Evolutionary conservation across 345 rosid genomes (phyloP), one percentile per base, ranked within the genome.

Genomic region (Eutrema japonicum): DNA sequence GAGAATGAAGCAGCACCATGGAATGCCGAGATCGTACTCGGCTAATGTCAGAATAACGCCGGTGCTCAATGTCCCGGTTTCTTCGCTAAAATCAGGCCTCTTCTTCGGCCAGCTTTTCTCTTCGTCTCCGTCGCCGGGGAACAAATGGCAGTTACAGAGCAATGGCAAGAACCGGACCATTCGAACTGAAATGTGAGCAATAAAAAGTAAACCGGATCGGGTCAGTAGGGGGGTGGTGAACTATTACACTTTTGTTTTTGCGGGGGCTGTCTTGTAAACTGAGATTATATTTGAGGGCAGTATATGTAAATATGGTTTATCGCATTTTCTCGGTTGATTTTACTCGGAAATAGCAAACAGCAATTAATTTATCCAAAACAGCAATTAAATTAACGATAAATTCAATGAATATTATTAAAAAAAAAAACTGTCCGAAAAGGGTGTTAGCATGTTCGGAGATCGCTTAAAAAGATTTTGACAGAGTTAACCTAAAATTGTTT

Each of bases 21-120:
- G 98, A 2, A 85, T 95, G 88, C 98, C 92, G 73, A 81, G 98
- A 74, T 95, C 98, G 1, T 90, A 95, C 79, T 95, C 99, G 0
- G 92, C 98, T 22, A 93, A 93, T 36, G 88, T 89, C 12, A 70
- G 95, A 57, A 66, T 89, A 68, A 80, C 88, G 5, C 94, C 91
- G 70, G 95, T 89, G n/a, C 89, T 89, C 7, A 89, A 89, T 74
- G 92, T 89, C n/a, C 96, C 96, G 8, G 88, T 89, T 26, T 79
- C 85, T 63, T 86, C 93, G 0, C 71, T 86, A 0, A 82, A 84
- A 43, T 84, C 88, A 3, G 82, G 89, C 7, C 63, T 77, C 12
- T 86, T 88, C 10, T 84, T 89, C 11, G 86, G 88, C 0, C 91
- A 87, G 56, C 66, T 85, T 10, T 87, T 89, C 67, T 78, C 90